A percentile compares a stretch with the other conserved stretches of the same genome.
These are phyloP conservation scores for Fusarium sulawesiense DNA, from an alignment of 2,329 filamentous ascomycete species.

Conservation along the genomic window DNA sequence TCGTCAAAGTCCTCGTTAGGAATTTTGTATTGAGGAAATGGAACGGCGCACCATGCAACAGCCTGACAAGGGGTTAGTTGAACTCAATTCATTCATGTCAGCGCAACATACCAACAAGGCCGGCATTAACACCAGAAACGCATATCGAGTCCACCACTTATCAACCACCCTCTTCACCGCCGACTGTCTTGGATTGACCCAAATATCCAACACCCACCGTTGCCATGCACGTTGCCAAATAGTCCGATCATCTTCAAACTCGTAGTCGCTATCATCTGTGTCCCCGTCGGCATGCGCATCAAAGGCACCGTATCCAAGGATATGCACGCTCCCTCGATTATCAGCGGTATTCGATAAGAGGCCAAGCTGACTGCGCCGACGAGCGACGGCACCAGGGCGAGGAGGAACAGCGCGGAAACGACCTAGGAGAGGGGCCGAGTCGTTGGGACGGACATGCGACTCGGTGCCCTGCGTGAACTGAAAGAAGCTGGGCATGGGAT, in stretches of 20 bases:
- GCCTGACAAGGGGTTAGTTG: constrained; percentile 55
- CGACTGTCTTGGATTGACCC: constrained; percentile 69
- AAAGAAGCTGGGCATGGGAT: constrained; percentile 72
- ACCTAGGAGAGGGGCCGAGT: constrained; percentile 71
- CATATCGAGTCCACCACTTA: constrained; percentile 73
- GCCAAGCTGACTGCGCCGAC: constrained; percentile 53
- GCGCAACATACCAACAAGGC: constrained; percentile 64
- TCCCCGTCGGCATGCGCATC: constrained; percentile 52
- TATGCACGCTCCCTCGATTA: constrained; percentile 64
- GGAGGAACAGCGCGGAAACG: constrained; percentile 73
- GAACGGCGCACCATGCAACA: constrained; percentile 72
- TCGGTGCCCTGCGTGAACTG: constrained; percentile 74
- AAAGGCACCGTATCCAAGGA: constrained; percentile 65
- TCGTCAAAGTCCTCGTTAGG: constrained; percentile 59
- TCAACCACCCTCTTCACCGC: constrained; percentile 69
- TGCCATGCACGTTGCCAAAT: constrained; percentile 51
- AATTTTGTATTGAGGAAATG: constrained; percentile 72
- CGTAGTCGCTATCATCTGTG: constrained; percentile 38
- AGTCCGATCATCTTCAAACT: constrained; percentile 52
- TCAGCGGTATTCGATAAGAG: constrained; percentile 52
- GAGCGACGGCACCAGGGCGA: constrained; percentile 47
- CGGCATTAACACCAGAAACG: constrained; percentile 69
- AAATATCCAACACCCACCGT: constrained; percentile 62
- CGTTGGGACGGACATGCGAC: constrained; percentile 63
- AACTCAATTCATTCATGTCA: neutral